Evolutionary conservation across 2,329 filamentous ascomycete genomes (phyloP), one percentile per base, ranked within the genome.

Genomic region (Aspergillus chevalieri): DNA sequence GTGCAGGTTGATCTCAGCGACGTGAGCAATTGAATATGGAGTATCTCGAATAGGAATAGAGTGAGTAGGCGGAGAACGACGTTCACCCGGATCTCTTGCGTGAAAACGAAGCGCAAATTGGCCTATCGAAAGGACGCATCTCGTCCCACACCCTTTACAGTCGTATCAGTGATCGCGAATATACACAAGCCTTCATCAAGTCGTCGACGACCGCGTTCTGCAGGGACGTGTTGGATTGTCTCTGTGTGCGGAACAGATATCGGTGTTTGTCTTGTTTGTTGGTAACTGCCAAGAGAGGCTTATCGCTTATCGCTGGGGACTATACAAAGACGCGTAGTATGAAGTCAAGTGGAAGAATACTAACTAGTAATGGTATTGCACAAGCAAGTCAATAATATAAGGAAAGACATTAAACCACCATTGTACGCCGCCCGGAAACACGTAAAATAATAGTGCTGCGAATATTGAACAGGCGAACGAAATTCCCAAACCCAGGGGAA

Each of bases 191-290:
- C 8, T 19, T 36, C 19, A 22, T 21, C 30, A 14, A 26, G n/a
- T 33, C 43, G 15, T 41, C 38, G 15, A 41, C 7, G 38, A 41
- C 38, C 38, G 38, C 17, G 38, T 41, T 38, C 38, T 19, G 8
- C 15, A 8, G 15, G 15, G 19, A 21, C 17, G 38, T 19, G 15
- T 12, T n/a, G 6, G 6, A 5, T 38, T n/a, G 34, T 17, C 17
- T 17, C 26, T 41, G 47, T 44, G 43, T 52, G 45, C 44, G 46
- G 47, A 52, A 49, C 44, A 34, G 48, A 22, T 6, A 5, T 22
- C 4, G 47, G 47, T 54, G 61, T 60, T 62, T 62, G 59, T 47
- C 49, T 39, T 46, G 62, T 60, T 62, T 63, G 61, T 46, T 52
- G 50, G 49, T 48, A 51, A 45, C 21, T 49, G 56, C 55, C 52